Conservation (phyloP, 257 asterid species). For the Petrea volubilis region DNA sequence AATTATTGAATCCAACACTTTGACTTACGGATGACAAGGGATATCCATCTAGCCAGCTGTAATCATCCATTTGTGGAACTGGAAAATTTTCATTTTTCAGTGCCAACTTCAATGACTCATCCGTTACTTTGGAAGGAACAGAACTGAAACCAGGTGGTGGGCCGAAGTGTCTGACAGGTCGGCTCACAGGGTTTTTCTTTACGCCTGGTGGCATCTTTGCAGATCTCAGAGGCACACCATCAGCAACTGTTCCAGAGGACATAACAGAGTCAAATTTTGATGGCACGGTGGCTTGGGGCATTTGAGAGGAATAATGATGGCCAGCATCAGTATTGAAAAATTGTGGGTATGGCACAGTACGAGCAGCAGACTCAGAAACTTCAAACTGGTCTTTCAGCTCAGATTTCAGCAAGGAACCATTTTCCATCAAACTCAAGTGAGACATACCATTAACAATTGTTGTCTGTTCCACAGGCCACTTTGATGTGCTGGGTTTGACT, state of each 20-base stretch:
- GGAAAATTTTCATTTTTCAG: slow-evolving; percentile 43
- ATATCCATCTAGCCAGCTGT: slow-evolving; percentile 91
- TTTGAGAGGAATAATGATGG: slow-evolving; percentile 35
- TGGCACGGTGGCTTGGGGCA: slow-evolving; percentile 46
- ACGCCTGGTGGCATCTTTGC: slow-evolving; percentile 51
- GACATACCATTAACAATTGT: slow-evolving; percentile 51
- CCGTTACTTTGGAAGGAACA: slow-evolving; percentile 67
- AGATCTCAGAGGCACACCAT: slow-evolving; percentile 41
- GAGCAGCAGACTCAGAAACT: slow-evolving; percentile 46
- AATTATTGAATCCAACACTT: slow-evolving; percentile 51
- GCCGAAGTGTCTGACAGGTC: slow-evolving; percentile 84
- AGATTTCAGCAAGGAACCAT: slow-evolving; percentile 40
- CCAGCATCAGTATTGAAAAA: slow-evolving; percentile 37
- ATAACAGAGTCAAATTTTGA: slow-evolving; percentile 50
- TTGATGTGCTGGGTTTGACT: slow-evolving; percentile 40
- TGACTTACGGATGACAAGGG: slow-evolving; percentile 57
- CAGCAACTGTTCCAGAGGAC: slow-evolving; percentile 45
- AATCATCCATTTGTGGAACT: slow-evolving; percentile 64
- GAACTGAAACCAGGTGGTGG: slow-evolving; percentile 99
- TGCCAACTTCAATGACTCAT: slow-evolving; percentile 38
- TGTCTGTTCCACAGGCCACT: slow-evolving; percentile 57
- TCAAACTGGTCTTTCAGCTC: slow-evolving; percentile 52
- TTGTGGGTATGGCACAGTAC: slow-evolving; percentile 53
- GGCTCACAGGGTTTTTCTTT: slow-evolving; percentile 85
- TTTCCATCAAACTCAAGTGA: slow-evolving; percentile 55